Evolutionary conservation across 768 basidiomycete genomes (phyloP), one percentile per base, ranked within the genome.

Genomic region (Amanita pseudoporphyria): DNA sequence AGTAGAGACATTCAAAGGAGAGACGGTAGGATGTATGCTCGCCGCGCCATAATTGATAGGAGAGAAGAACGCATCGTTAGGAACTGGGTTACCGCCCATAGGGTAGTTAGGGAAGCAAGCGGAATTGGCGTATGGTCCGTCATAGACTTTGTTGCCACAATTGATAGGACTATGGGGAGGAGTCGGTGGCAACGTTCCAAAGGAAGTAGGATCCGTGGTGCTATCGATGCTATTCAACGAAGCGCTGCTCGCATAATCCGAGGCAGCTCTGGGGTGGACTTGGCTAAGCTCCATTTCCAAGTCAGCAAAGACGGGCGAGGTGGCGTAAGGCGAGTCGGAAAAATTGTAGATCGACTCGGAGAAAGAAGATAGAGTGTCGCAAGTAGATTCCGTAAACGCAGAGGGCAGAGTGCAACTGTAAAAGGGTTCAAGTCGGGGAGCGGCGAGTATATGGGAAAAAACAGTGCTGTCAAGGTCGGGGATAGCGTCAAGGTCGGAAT

Each of bases 341-440:
- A 77, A 77, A 71, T 76, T 81, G 74, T 79, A 84, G 67, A 79
- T 73, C 49, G 82, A 79, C 60, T 83, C 81, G 49, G 83, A 85
- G 57, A 72, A 79, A 56, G 74, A 74, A 19, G 84, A 86, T 32
- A 78, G 63, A 28, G 79, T 78, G 60, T 83, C 82, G 70, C 80
- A 83, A 54, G 78, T 74, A 53, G 84, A 87, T 64, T 88, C 85
- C 54, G 88, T 87, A 64, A 90, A 80, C 55, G 82, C 76, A 49
- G 88, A 90, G 44, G 79, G 82, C 52, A 86, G 82, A 54, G 82
- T 83, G 65, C 75, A 82, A 54, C 83, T 83, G 64, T 74, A 74
- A 58, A 80, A 76, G 44, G 78, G 77, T 59, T 78, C 78, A 50
- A 78, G 71, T 64, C 81, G 74, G 55, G 81, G 70, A 67, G 76